Conservation (phyloP, 2,329 filamentous ascomycete genomes). For the Aschersonia sp. region DNA sequence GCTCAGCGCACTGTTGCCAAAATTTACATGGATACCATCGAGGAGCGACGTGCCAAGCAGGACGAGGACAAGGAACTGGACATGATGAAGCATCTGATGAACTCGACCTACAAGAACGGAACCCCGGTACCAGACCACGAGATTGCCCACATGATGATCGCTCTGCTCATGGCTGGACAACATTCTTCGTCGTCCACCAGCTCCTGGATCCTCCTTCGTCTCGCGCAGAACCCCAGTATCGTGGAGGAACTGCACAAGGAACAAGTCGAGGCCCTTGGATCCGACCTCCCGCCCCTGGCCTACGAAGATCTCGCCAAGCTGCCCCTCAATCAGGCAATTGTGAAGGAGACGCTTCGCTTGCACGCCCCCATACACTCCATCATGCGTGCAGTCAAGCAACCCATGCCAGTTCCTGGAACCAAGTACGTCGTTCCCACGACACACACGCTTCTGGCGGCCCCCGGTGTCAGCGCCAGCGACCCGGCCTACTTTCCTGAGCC, state of each 20-base stretch:
- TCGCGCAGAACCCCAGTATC: slow-evolving; percentile 56
- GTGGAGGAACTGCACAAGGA: slow-evolving; percentile 61
- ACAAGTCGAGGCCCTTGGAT: slow-evolving; percentile 59
- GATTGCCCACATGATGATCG: slow-evolving; percentile 83
- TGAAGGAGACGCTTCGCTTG: slow-evolving; percentile 84
- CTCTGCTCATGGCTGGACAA: slow-evolving; percentile 71
- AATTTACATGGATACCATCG: slow-evolving; percentile 72
- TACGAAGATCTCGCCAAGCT: slow-evolving; percentile 70
- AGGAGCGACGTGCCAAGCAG: slow-evolving; percentile 44
- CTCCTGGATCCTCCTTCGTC: slow-evolving; percentile 61
- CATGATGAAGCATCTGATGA: slow-evolving; percentile 88
- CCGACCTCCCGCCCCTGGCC: slow-evolving; percentile 58
- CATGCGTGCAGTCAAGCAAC: slow-evolving; percentile 79
- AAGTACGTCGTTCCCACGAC: slow-evolving; percentile 69
- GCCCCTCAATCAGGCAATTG: slow-evolving; percentile 66
- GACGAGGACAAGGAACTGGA: slow-evolving; percentile 44
- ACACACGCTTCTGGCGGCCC: slow-evolving; percentile 73
- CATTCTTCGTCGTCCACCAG: slow-evolving; percentile 69
- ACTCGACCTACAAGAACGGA: slow-evolving; percentile 72
- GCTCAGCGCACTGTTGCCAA: slow-evolving; percentile 71
- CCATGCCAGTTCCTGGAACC: slow-evolving; percentile 71
- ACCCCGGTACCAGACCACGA: slow-evolving; percentile 67
- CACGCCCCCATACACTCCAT: slow-evolving; percentile 93
- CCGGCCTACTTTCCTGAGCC: slow-evolving; percentile 70
- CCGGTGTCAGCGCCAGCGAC: slow-evolving; percentile 64